phyloP scores from a whole-genome alignment of 2,329 filamentous ascomycete species.

The Pestalotiopsis fici region DNA sequence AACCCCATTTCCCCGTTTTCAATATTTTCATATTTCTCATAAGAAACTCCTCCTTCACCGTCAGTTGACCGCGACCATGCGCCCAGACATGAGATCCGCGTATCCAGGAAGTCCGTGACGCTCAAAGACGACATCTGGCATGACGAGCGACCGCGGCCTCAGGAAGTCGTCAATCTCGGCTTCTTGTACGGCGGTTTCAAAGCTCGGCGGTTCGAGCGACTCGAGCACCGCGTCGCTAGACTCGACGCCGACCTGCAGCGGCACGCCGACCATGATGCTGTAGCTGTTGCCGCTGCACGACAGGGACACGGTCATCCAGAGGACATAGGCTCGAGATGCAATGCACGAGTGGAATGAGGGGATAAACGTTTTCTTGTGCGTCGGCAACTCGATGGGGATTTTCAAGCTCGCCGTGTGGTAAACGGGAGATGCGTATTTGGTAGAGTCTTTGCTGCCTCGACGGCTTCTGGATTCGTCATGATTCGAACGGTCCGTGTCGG shows the following conservation, averaged over 20 bases:
- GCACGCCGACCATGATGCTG: conserved; percentile 45
- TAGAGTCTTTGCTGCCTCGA: conserved; percentile 9
- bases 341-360: conserved; percentile 62
- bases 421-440: conserved; percentile 27
- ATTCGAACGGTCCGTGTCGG: conserved; percentile 32
- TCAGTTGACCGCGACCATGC: neutral
- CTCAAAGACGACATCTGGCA: conserved; percentile 31
- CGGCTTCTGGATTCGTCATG: neutral
- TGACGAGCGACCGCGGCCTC: conserved; percentile 38
- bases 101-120: conserved; percentile 38
- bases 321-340: conserved; percentile 54
- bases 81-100: conserved; percentile 12
- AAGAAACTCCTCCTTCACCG: neutral
- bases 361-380: conserved; percentile 49
- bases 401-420: conserved; percentile 43
- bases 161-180: conserved; percentile 45
- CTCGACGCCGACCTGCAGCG: conserved; percentile 53
- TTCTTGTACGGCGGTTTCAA: conserved; percentile 49
- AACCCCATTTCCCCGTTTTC: neutral
- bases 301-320: conserved; percentile 45
- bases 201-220: conserved; percentile 43
- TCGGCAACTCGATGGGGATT: conserved; percentile 50
- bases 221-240: conserved; percentile 19
- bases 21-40: no score
- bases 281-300: conserved; percentile 41